These are phyloP conservation scores for Taxawa tesnikishii DNA, from an alignment of 2,329 filamentous ascomycete genomes.

Conservation along the genomic window DNA sequence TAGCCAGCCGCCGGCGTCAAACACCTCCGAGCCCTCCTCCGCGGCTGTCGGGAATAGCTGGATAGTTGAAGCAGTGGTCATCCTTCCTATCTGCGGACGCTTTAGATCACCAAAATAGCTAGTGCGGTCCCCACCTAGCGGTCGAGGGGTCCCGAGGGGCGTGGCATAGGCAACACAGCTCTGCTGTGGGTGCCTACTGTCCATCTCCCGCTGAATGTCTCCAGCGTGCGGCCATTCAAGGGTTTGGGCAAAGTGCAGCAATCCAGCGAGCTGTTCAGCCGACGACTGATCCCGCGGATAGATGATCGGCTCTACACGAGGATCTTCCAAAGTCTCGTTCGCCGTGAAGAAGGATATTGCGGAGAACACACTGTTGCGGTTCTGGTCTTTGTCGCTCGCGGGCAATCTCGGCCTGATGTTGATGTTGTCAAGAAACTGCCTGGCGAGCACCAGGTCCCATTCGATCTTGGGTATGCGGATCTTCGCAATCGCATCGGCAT, in stretches of 20 bases:
- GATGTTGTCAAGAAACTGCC: conserved; percentile 41
- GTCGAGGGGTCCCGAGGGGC: conserved; percentile 23
- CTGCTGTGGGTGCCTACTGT: conserved; percentile 1
- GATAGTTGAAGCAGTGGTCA: conserved; percentile 5
- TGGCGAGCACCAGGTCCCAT: conserved; percentile 43
- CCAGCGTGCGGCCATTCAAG: conserved; percentile 35
- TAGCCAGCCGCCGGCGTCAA: conserved; percentile 38
- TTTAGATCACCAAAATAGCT: conserved; percentile 7
- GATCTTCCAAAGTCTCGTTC: conserved; percentile 9
- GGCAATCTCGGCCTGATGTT: conserved; percentile 21
- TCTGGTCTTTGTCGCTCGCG: conserved; percentile 2
- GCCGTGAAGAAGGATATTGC: conserved; percentile 14
- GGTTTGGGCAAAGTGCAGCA: conserved; percentile 37
- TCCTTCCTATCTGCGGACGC: conserved; percentile 4
- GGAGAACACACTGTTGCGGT: conserved; percentile 14
- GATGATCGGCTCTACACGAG: conserved; percentile 14
- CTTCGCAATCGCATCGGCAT: conserved; percentile 32
- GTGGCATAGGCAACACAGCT: conserved; percentile 25
- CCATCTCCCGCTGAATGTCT: conserved; percentile 7
- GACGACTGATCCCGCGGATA: conserved; percentile 22
- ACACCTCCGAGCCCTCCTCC: conserved; percentile 3
- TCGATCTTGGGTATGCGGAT: conserved; percentile 39
- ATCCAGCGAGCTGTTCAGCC: conserved; percentile 38
- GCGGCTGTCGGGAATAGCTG: conserved; percentile 6
- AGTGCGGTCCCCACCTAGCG: conserved; percentile 9